Percentiles rank a stretch among this genome's conserved stretches.
These are phyloP conservation scores for Serendipita sp. DNA, from an alignment of 768 basidiomycete species.

Conservation along the genomic window DNA sequence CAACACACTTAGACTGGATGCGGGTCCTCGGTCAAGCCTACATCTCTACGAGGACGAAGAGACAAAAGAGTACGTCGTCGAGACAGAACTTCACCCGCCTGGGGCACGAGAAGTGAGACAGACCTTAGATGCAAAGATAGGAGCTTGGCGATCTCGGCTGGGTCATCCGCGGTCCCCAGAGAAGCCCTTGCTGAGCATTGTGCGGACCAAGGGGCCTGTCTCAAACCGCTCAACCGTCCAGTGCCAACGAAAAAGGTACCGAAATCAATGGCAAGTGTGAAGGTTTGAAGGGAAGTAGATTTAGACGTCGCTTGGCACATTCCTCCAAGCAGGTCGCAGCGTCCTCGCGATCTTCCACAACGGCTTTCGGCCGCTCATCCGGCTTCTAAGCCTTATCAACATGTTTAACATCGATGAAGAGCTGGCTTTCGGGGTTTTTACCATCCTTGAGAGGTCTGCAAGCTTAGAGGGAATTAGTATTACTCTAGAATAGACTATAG, in stretches of 20 bases:
- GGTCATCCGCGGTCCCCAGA: slow-evolving; percentile 19
- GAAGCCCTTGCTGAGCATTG: not conserved
- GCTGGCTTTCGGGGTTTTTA: slow-evolving; percentile 52
- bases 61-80: slow-evolving; percentile 36
- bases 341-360: not conserved
- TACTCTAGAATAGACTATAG: slow-evolving; percentile 20
- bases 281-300: not conserved
- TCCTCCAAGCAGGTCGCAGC: not conserved
- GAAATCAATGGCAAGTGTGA: not conserved
- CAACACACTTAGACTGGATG: not conserved
- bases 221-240: slow-evolving; percentile 11
- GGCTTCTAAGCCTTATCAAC: slow-evolving; percentile 51
- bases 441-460: slow-evolving; percentile 41
- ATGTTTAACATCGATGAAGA: slow-evolving; percentile 40
- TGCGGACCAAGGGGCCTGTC: no score
- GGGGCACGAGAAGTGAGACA: slow-evolving; percentile 56
- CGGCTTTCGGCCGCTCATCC: slow-evolving; percentile 46
- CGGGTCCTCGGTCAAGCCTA: slow-evolving; percentile 34
- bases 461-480: slow-evolving; percentile 37
- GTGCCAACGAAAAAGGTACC: not conserved
- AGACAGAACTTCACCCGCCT: slow-evolving; percentile 65
- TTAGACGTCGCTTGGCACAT: not conserved
- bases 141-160: slow-evolving; percentile 58
- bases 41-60: slow-evolving; percentile 52
- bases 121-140: slow-evolving; percentile 52